phyloP scores from a whole-genome alignment of 805 yeast genomes.

The Yarrowia alimentaria region DNA sequence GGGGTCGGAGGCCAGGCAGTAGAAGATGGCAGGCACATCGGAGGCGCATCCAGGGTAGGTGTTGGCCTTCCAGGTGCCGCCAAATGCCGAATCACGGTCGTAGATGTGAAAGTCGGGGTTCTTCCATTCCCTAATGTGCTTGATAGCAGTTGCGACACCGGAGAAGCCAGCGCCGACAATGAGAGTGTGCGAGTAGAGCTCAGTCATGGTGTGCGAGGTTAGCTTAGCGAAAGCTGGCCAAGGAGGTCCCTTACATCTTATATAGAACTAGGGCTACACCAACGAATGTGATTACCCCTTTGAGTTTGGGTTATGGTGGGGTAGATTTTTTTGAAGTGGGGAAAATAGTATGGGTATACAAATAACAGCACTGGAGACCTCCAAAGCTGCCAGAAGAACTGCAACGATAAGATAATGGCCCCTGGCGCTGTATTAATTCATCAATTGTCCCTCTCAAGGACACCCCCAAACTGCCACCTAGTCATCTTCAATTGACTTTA shows the following conservation, averaged over 20 bases:
- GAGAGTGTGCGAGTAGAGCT: slow-evolving; percentile 24
- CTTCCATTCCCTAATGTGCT: slow-evolving; percentile 28
- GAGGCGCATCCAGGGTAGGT: slow-evolving; percentile 30
- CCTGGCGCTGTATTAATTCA: too few relatives aligned
- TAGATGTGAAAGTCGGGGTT: slow-evolving; percentile 30
- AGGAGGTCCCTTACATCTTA: too few relatives aligned
- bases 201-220: background rate
- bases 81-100: slow-evolving; percentile 27
- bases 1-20: slow-evolving; percentile 26
- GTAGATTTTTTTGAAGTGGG: too few relatives aligned
- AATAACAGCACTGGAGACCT: too few relatives aligned
- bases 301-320: slow-evolving; percentile 16
- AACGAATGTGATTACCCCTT: slow-evolving; percentile 22
- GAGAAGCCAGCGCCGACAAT: slow-evolving; percentile 31
- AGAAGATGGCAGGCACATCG: slow-evolving; percentile 28
- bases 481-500: too few relatives aligned
- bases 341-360: too few relatives aligned
- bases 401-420: too few relatives aligned
- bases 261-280: too few relatives aligned
- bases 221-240: too few relatives aligned
- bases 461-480: too few relatives aligned
- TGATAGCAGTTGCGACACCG: slow-evolving; percentile 31
- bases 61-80: slow-evolving; percentile 29
- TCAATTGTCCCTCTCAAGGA: too few relatives aligned
- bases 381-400: too few relatives aligned